Evolutionary conservation across 1,139 yeast genomes (phyloP), one percentile per base, ranked within the genome.

Genomic region (Debaryomycetaceae sp.): DNA sequence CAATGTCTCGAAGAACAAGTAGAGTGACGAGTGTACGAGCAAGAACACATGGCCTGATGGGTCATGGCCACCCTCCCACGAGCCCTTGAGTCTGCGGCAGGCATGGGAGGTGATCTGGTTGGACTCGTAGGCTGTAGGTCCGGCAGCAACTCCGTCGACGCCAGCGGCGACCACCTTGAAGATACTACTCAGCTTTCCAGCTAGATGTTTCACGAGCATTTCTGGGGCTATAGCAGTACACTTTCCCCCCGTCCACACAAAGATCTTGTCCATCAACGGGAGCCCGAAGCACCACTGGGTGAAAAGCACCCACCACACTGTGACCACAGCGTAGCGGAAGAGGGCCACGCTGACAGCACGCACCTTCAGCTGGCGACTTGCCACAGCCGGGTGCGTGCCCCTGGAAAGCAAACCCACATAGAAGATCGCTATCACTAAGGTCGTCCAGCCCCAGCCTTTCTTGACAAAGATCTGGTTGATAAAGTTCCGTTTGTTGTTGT

Each of bases 31-130:
- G 46, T 87, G 83, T 3, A 87, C 79, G 41, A 92, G 63, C 35
- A 92, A 59, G 52, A 91, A 92, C 0, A 88, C 86, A 58, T 92
- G 98, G 0, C 98, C 98, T 46, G 94, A 84, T 11, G 98, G 96
- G 64, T 92, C 98, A 56, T 88, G 96, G 0, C 98, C 98, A 1
- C 96, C 97, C 7, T 56, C 58, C 98, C 98, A 91, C 3, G 65
- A 49, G 0, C 97, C 97, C 17, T 78, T 79, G 17, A 78, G 49
- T 19, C 65, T 55, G 34, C 89, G 67, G 56, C 97, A 89, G 5
- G 66, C 64, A 33, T 70, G 69, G 14, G 86, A 79, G 2, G 70
- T 56, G 9, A 72, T 53, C 2, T 39, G 31, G 4, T 46, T 53
- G 1, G 65, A 53, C 41, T 58, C 63, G 36, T 45, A 40, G 30